These are phyloP conservation scores for Tuber calosporum DNA, from an alignment of 495 filamentous ascomycete genomes.

Conservation along the genomic window DNA sequence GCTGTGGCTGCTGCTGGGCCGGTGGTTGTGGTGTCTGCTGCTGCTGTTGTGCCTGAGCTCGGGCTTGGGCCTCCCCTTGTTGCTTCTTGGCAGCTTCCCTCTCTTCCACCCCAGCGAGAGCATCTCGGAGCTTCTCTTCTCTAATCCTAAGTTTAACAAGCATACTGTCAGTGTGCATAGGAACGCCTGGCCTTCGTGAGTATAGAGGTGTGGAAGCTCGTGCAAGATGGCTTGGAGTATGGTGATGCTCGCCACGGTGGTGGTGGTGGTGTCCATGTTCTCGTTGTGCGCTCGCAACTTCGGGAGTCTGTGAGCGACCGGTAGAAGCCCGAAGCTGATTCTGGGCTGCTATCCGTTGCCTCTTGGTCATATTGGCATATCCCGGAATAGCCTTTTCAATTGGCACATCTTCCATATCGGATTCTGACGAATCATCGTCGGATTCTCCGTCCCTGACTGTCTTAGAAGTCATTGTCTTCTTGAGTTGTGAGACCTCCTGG, in stretches of 20 bases:
- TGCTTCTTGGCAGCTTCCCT: constrained; percentile 44
- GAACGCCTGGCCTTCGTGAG: constrained; percentile 30
- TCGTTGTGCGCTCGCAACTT: constrained; percentile 51
- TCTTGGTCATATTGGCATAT: constrained; percentile 70
- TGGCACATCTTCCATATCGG: constrained; percentile 76
- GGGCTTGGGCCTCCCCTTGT: constrained; percentile 37
- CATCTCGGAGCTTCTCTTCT: constrained; percentile 56
- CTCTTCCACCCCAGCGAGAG: constrained; percentile 48
- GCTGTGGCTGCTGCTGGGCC: constrained; percentile 21
- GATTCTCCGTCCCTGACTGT: constrained; percentile 53
- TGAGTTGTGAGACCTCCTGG: constrained; percentile 51
- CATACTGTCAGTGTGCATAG: constrained; percentile 33
- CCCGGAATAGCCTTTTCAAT: constrained; percentile 80
- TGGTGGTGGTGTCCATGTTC: constrained; percentile 49
- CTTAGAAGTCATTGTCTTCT: constrained; percentile 82
- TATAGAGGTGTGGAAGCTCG: constrained; percentile 13
- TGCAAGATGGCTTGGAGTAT: constrained; percentile 18
- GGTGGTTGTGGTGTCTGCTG: constrained; percentile 20
- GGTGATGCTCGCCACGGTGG: constrained; percentile 61
- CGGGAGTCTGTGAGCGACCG: constrained; percentile 83
- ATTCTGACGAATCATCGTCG: constrained; percentile 76
- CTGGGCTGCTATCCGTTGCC: constrained; percentile 63
- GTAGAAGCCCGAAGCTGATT: constrained; percentile 33
- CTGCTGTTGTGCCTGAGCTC: constrained; percentile 43
- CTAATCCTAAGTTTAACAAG: constrained; percentile 66